Evolutionary conservation across 2,329 filamentous ascomycete genomes (phyloP).

Genomic region (Beauveria medogensis): DNA sequence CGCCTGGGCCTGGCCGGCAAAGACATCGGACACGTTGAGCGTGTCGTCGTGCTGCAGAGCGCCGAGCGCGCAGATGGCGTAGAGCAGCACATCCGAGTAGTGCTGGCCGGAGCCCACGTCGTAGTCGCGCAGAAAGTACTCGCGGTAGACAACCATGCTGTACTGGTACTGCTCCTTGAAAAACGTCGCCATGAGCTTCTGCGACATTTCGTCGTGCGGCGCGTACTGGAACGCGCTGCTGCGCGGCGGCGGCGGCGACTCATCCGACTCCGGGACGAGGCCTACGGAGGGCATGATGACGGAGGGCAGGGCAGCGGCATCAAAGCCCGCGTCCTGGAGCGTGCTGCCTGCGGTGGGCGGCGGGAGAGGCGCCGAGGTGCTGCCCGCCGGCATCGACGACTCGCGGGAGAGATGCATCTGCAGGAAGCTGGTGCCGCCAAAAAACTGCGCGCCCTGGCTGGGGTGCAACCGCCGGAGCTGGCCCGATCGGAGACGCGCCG

Average conservation of each 20-base stretch:
- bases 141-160: slow-evolving; percentile 42
- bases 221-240: slow-evolving; percentile 25
- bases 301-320: slow-evolving; percentile 7
- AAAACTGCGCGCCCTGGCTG: slow-evolving; percentile 37
- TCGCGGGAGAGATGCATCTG: slow-evolving; percentile 28
- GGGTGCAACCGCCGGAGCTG: slow-evolving; percentile 31
- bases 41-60: slow-evolving; percentile 37
- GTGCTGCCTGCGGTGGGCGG: slow-evolving; percentile 13
- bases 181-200: slow-evolving; percentile 37
- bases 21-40: slow-evolving; percentile 32
- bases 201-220: slow-evolving; percentile 37
- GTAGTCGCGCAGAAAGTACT: slow-evolving; percentile 43
- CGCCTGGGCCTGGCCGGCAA: slow-evolving; percentile 35
- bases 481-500: slow-evolving; percentile 25
- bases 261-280: slow-evolving; percentile 10
- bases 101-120: slow-evolving; percentile 37
- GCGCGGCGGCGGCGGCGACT: slow-evolving; percentile 13
- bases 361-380: slow-evolving; percentile 9
- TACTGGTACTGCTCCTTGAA: slow-evolving; percentile 41
- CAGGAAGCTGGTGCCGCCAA: slow-evolving; percentile 40
- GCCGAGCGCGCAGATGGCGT: slow-evolving; percentile 40
- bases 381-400: slow-evolving; percentile 16
- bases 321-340: slow-evolving; percentile 4
- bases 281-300: slow-evolving; percentile 5
- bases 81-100: slow-evolving; percentile 42